Evolutionary conservation across 345 rosid species (phyloP).

Genomic region (Sapria himalayana): DNA sequence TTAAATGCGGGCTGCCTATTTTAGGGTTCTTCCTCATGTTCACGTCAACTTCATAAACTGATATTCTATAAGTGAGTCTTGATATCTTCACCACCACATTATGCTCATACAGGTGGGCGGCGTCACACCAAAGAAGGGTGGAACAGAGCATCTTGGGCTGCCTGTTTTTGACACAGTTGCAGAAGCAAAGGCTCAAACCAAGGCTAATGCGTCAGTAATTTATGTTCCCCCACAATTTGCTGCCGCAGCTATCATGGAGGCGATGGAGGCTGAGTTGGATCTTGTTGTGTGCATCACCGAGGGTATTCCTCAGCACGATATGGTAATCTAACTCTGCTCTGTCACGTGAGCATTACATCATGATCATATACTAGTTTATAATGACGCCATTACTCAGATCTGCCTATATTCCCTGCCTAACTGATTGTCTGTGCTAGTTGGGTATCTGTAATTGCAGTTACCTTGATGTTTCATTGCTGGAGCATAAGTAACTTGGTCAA

Average conservation of each 20-base stretch:
- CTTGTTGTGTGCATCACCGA: slow-evolving; percentile 85
- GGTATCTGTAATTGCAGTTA: no score
- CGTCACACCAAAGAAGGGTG: slow-evolving; percentile 95
- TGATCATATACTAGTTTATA: no score
- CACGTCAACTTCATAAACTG: no score
- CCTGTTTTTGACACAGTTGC: slow-evolving; percentile 86
- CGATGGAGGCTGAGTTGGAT: slow-evolving; percentile 73
- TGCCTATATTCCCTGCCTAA: no score
- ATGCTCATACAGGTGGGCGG: slow-evolving; percentile 78
- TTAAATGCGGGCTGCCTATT: no score
- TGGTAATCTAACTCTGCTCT: slow-evolving; percentile 24
- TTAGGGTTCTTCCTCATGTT: no score
- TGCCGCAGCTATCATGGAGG: slow-evolving; percentile 95
- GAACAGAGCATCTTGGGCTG: slow-evolving; percentile 88
- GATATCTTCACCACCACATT: no score
- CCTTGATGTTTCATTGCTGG: background rate
- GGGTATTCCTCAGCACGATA: slow-evolving; percentile 94
- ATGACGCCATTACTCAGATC: no score
- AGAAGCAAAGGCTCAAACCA: slow-evolving; percentile 88
- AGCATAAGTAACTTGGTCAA: background rate
- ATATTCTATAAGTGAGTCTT: no score
- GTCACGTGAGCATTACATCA: no score
- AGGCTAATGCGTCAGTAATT: slow-evolving; percentile 84
- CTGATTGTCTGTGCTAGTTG: no score
- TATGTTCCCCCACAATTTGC: slow-evolving; percentile 97